A percentile compares a stretch with the other conserved stretches of the same genome.
These are phyloP conservation scores for Telopea speciosissima DNA, from an alignment of 177 flowering plant species.

Conservation along the genomic window DNA sequence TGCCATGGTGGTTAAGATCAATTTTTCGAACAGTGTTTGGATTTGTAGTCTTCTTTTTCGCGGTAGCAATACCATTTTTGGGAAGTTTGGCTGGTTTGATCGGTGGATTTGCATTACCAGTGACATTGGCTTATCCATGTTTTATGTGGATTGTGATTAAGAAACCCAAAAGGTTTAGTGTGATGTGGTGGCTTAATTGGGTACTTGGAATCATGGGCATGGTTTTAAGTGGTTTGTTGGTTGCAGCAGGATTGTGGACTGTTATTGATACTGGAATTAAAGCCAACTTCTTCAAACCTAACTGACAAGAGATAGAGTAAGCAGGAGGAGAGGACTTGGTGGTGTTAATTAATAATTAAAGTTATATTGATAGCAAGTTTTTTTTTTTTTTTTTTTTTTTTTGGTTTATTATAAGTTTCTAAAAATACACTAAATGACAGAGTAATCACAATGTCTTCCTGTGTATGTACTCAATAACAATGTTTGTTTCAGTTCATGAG, in stretches of 20 bases:
- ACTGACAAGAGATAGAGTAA: neutral
- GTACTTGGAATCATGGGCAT: slow-evolving; percentile 47
- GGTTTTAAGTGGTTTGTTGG: slow-evolving; percentile 27
- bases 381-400: no score
- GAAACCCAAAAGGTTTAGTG: slow-evolving; percentile 38
- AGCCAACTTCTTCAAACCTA: slow-evolving; percentile 58
- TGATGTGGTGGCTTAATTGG: slow-evolving; percentile 57
- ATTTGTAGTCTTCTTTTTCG: slow-evolving; percentile 42
- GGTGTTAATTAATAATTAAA: no score
- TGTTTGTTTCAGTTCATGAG: no score
- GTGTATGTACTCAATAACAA: no score
- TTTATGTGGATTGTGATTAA: slow-evolving; percentile 65
- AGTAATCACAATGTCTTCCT: no score
- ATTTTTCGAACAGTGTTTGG: slow-evolving; percentile 43
- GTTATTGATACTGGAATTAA: slow-evolving; percentile 38
- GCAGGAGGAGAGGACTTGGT: no score
- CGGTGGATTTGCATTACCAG: slow-evolving; percentile 57
- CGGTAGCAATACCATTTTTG: slow-evolving; percentile 69
- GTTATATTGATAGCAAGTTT: no score
- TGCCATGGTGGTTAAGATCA: slow-evolving; percentile 56
- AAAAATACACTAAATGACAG: no score
- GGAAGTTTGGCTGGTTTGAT: slow-evolving; percentile 53
- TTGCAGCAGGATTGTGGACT: slow-evolving; percentile 37
- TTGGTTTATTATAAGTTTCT: no score
- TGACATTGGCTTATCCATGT: slow-evolving; percentile 71